Evolutionary conservation across 257 asterid species (phyloP), one percentile per base, ranked within the genome.

Genomic region (Solanum appendiculatum): DNA sequence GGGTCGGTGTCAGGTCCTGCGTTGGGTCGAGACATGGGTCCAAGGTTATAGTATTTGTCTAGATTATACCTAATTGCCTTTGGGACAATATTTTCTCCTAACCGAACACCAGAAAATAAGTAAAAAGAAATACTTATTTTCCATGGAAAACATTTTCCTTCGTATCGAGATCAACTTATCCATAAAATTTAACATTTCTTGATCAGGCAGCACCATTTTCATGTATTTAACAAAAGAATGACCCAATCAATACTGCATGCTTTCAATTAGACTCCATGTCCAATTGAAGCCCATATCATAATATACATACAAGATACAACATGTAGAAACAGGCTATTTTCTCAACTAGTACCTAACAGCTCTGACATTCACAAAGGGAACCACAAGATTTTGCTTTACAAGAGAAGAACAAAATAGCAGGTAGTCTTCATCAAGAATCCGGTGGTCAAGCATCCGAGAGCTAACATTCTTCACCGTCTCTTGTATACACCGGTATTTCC

Each of bases 401-500:
- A 46, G 44, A 9, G 31, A 48, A 29, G 64, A 81, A 48, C 29
- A 46, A 48, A 81, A n/a, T 60, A 10, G 31, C 69, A 31, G 13
- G 69, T 0, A n/a, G n/a, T 60, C 33, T n/a, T n/a, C 33, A 60
- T 60, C 69, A 60, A 63, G 54, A 58, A 63, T 34, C 34, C 25
- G 7, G 16, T 40, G 56, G 25, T 40, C 36, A 40, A 44, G 64
- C 64, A 25, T 78, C 84, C 2, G 25, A 60, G 7, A 68, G 83
- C 92, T 89, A 97, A 91, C 99, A 96, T 69, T 92, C 92, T 15
- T 88, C 90, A 15, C 88, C 70, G 29, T 95, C 98, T 89, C 89
- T 90, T 34, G 98, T 88, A 88, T 92, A 90, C 89, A 97, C 95
- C 44, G 99, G 98, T 74, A 92, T 89, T 68, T 96, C 93, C 99